Conservation (phyloP, 2,329 filamentous ascomycete genomes). For the Balansia obtecta region DNA sequence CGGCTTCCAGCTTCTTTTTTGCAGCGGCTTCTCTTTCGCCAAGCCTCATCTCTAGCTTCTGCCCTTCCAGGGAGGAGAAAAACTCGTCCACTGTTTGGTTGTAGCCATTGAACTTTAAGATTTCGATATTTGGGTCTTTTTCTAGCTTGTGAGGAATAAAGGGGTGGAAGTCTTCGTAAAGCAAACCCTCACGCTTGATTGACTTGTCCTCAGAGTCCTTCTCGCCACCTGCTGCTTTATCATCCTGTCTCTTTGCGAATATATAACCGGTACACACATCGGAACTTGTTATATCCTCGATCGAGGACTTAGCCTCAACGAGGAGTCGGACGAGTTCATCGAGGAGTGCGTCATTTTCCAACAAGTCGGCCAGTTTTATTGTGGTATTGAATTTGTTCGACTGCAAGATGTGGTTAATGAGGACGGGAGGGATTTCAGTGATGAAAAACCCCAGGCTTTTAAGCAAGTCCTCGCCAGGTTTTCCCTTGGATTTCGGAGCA, state of each 20-base stretch:
- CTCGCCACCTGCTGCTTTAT: slow-evolving; percentile 6
- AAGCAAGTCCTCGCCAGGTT: slow-evolving; percentile 61
- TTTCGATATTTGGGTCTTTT: slow-evolving; percentile 48
- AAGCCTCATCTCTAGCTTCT: slow-evolving; percentile 75
- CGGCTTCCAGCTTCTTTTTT: slow-evolving; percentile 74
- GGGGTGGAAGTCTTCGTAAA: slow-evolving; percentile 94
- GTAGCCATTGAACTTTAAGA: slow-evolving; percentile 72
- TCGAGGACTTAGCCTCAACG: slow-evolving; percentile 50
- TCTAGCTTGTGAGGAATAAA: slow-evolving; percentile 76
- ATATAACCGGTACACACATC: slow-evolving; percentile 72
- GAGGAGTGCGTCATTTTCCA: slow-evolving; percentile 52
- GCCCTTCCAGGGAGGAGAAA: slow-evolving; percentile 91
- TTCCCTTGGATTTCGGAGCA: slow-evolving; percentile 58
- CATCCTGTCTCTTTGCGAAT: slow-evolving; percentile 52
- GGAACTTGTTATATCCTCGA: slow-evolving; percentile 54
- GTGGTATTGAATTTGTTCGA: slow-evolving; percentile 57
- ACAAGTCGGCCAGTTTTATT: slow-evolving; percentile 53
- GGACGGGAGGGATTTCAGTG: slow-evolving; percentile 74
- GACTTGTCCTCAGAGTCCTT: slow-evolving; percentile 20
- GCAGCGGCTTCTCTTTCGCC: slow-evolving; percentile 73
- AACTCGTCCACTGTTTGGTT: slow-evolving; percentile 94
- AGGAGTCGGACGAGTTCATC: slow-evolving; percentile 57
- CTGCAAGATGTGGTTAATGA: slow-evolving; percentile 77
- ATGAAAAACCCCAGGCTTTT: slow-evolving; percentile 75
- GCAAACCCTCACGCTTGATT: slow-evolving; percentile 34